A percentile compares a stretch with the other conserved stretches of the same genome.
These are phyloP conservation scores for Microbotryum lychnidis-dioicae DNA, from an alignment of 1,284 basidiomycete species.

Conservation along the genomic window DNA sequence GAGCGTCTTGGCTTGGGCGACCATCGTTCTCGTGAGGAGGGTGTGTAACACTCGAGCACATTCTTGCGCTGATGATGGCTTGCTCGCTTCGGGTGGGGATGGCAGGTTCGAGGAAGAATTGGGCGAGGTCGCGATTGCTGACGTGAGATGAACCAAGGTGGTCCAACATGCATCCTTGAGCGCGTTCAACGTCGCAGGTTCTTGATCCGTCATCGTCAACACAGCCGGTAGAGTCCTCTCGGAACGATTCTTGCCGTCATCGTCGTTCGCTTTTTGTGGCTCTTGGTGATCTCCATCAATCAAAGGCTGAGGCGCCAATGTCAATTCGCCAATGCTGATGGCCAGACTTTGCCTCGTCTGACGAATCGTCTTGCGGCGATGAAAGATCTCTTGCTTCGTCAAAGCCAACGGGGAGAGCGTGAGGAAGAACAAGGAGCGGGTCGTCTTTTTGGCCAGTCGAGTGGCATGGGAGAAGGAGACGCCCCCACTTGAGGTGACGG, in stretches of 20 bases:
- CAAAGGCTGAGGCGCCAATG: conserved; percentile 11
- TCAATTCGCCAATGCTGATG: conserved; percentile 28
- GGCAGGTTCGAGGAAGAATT: neutral
- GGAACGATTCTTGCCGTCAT: neutral
- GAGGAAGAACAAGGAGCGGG: conserved; percentile 31
- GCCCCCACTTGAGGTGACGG: neutral
- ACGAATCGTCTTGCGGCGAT: conserved; percentile 19
- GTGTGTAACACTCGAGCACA: too few species aligned
- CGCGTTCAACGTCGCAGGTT: too few species aligned
- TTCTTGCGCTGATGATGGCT: too few species aligned
- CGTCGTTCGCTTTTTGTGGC: neutral
- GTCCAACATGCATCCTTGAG: conserved; percentile 7
- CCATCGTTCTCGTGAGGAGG: too few species aligned
- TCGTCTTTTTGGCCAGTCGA: conserved; percentile 12
- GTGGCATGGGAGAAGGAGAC: conserved; percentile 11
- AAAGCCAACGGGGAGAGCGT: conserved; percentile 32
- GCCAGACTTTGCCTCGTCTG: conserved; percentile 21
- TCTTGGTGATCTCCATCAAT: neutral
- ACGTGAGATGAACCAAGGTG: conserved; percentile 16
- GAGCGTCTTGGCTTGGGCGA: too few species aligned
- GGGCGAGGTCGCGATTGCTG: conserved; percentile 1
- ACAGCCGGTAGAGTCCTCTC: neutral
- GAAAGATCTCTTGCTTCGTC: conserved; percentile 32
- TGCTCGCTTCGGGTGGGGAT: neutral
- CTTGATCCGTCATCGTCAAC: too few species aligned